Conservation (phyloP, 495 filamentous ascomycete species). For the Xylaria curta region DNA sequence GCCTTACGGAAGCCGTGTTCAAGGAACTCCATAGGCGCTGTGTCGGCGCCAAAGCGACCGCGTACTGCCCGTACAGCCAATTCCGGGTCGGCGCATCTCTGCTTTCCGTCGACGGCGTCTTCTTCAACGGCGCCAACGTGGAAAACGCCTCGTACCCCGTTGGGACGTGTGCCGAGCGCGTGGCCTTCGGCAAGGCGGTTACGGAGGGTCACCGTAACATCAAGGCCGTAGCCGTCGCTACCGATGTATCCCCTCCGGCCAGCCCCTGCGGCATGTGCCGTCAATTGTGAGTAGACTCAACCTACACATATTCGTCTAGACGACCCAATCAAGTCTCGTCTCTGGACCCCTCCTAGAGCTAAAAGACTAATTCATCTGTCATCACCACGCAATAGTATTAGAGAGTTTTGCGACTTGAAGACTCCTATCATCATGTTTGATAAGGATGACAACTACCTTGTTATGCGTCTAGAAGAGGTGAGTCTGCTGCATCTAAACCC, state of each 20-base stretch:
- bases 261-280: slow-evolving; percentile 77
- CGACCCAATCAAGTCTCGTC: background rate
- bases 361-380: slow-evolving; percentile 14
- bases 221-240: slow-evolving; percentile 84
- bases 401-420: slow-evolving; percentile 72
- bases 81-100: slow-evolving; percentile 91
- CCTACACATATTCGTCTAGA: background rate
- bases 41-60: slow-evolving; percentile 69
- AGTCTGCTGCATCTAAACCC: slow-evolving; percentile 26
- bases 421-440: slow-evolving; percentile 94
- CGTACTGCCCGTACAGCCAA: slow-evolving; percentile 92
- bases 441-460: slow-evolving; percentile 67
- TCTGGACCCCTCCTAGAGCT: background rate
- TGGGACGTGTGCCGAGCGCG: slow-evolving; percentile 91
- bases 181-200: slow-evolving; percentile 82
- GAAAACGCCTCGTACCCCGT: slow-evolving; percentile 95
- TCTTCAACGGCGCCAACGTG: slow-evolving; percentile 82
- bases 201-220: slow-evolving; percentile 70
- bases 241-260: slow-evolving; percentile 75
- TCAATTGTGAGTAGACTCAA: slow-evolving; percentile 55
- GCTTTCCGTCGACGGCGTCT: slow-evolving; percentile 67
- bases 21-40: slow-evolving; percentile 63
- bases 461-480: slow-evolving; percentile 79
- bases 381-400: slow-evolving; percentile 60
- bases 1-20: slow-evolving; percentile 66